Evolutionary conservation across 495 filamentous ascomycete genomes (phyloP), one percentile per base, ranked within the genome.

Genomic region (Aspergillus conjunctus): DNA sequence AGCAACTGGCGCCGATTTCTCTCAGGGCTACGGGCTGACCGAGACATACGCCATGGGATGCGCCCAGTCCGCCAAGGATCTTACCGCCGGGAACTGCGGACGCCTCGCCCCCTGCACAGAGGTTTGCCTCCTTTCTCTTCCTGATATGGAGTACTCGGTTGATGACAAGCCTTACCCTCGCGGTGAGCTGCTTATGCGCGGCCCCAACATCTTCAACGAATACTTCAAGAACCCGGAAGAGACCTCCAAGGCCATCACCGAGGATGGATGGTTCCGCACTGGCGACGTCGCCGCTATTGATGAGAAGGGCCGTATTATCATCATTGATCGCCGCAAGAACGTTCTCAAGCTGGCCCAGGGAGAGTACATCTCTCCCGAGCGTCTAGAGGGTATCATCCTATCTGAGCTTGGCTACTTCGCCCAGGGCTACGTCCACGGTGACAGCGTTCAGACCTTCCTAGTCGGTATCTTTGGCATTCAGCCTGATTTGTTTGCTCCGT

Each of bases 321-420:
- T 98, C 74, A 88, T 98, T 66, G 94, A 98, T 75, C 92, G 94
- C 63, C 88, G 92, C 68, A 98, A 98, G 88, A 98, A 98, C 74
- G 90, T 98, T 15, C 87, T 98, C 69, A 98, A 98, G 83, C 84
- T 98, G 45, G 89, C 94, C 0, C 94, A 98, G 72, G 94, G 94
- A 71, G 94, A 98, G 79, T 98, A 98, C 73, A 91, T 98, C 66
- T 97, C 92, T 31, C 94, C 94, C 22, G 94, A 98, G 78, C 90
- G 93, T 32, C 88, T 98, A 68, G 94, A 98, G 81, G 97, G 97
- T 76, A 86, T 95, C 17, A 91, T 92, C 71, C 82, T 97, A 58
- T 89, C 89, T 39, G 89, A 88, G 77, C 83, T 88, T 54, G 88
- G 83, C 60, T 85, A 91, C 57, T 77, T 98, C 21, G 83, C 86